A percentile compares a stretch with the other conserved stretches of the same genome.
phyloP scores from a whole-genome alignment of 495 filamentous ascomycete species.

The Arthonia radiata region DNA sequence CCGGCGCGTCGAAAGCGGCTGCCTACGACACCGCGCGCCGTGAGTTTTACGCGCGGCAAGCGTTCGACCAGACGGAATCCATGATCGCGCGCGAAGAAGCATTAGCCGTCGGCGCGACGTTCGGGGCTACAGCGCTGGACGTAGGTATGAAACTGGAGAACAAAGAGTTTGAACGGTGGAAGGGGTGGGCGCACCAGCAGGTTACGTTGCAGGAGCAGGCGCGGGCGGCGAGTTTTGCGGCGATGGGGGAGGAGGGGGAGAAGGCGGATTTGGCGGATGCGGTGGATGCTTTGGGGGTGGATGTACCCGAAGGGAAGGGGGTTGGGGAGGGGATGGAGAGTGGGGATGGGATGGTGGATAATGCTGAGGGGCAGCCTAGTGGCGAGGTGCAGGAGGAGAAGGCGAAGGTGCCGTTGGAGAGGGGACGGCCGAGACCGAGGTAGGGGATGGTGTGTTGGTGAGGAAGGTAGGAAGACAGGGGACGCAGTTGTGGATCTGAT shows the following conservation, averaged over 20 bases:
- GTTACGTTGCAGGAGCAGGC: conserved; percentile 19
- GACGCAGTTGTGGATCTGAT: no score
- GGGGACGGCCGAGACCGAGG: no score
- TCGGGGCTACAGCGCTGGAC: conserved; percentile 47
- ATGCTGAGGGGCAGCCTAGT: no score
- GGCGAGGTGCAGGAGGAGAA: no score
- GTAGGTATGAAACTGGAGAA: conserved; percentile 68
- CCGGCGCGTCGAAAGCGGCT: conserved; percentile 25
- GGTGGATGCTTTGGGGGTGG: no score
- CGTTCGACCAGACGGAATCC: conserved; percentile 59
- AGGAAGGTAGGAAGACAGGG: no score
- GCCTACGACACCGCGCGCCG: conserved; percentile 78
- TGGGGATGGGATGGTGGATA: no score
- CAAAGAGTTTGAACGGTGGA: conserved; percentile 52
- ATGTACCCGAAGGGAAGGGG: no score
- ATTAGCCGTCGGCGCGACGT: conserved; percentile 57
- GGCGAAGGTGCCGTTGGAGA: no score
- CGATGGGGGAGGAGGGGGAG: conserved; percentile 15
- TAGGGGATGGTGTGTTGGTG: no score
- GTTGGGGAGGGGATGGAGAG: no score
- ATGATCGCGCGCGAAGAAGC: conserved; percentile 80
- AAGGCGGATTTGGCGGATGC: conserved; percentile 7
- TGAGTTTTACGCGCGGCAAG: conserved; percentile 71
- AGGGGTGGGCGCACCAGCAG: conserved; percentile 43
- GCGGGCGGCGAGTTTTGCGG: conserved; percentile 22